A percentile compares a stretch with the other conserved stretches of the same genome.
Conservation (phyloP, 1,139 yeast species). For the Suhomyces yuchorum region DNA sequence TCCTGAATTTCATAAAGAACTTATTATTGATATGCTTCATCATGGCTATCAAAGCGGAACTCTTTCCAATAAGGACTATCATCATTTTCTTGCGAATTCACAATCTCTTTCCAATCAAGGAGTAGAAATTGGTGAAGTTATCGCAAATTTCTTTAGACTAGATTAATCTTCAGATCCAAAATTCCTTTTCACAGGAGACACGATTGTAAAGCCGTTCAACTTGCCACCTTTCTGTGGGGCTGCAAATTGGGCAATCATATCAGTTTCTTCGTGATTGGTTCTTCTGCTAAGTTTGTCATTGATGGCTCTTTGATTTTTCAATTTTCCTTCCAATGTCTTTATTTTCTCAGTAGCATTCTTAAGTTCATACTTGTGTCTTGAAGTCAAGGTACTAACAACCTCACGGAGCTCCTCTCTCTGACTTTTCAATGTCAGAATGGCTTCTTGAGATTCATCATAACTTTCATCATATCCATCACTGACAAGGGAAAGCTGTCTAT, state of each 20-base stretch:
- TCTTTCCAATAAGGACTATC: conserved; percentile 23
- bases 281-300: conserved; percentile 40
- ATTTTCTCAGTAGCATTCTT: conserved; percentile 48
- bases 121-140: conserved; percentile 33
- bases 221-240: conserved; percentile 35
- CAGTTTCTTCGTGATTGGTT: conserved; percentile 7
- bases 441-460: conserved; percentile 30
- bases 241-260: not conserved
- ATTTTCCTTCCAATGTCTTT: conserved; percentile 40
- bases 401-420: conserved; percentile 65
- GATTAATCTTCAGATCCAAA: conserved; percentile 21
- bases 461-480: conserved; percentile 16
- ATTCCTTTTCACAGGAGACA: conserved; percentile 39
- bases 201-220: conserved; percentile 45
- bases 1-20: conserved; percentile 67
- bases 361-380: conserved; percentile 39
- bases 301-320: conserved; percentile 36
- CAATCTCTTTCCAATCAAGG: conserved; percentile 39
- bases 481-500: conserved; percentile 26
- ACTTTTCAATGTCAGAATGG: conserved; percentile 40
- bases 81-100: conserved; percentile 33
- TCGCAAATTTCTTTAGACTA: conserved; percentile 26
- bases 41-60: conserved; percentile 3
- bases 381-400: conserved; percentile 44
- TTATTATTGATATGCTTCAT: conserved; percentile 32